Conservation (phyloP, 2,329 filamentous ascomycete species). For the Penicillium oxalicum region DNA sequence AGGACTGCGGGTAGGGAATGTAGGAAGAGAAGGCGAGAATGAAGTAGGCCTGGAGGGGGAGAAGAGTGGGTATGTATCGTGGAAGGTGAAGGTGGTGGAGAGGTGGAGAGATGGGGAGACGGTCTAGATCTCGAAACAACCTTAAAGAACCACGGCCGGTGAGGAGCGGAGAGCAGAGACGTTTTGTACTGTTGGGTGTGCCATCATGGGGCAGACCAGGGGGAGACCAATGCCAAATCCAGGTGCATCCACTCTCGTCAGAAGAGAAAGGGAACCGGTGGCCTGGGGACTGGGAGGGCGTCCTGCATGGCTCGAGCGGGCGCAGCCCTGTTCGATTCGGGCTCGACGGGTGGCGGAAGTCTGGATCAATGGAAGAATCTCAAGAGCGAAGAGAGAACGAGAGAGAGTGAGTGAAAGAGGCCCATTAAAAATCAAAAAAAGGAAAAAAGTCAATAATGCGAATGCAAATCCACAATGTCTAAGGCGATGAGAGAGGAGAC, state of each 20-base stretch:
- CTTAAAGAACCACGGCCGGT: too few species aligned
- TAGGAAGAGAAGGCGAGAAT: slow-evolving; percentile 3
- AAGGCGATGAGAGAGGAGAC: too few species aligned
- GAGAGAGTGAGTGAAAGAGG: background rate
- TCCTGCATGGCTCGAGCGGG: slow-evolving; percentile 13
- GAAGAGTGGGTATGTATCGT: background rate
- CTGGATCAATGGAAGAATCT: slow-evolving; percentile 9
- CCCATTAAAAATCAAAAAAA: too few species aligned
- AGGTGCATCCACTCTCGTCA: background rate
- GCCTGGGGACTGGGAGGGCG: slow-evolving; percentile 1
- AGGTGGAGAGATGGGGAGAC: background rate
- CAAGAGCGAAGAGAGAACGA: slow-evolving; percentile 3
- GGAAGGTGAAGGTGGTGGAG: background rate
- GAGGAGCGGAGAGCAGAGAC: too few species aligned
- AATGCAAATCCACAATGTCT: too few species aligned
- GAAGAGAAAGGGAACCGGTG: slow-evolving; percentile 11
- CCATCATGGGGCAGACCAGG: background rate
- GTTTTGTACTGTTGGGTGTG: background rate
- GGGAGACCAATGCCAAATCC: background rate
- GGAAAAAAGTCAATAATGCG: too few species aligned
- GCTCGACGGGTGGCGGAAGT: slow-evolving; percentile 20
- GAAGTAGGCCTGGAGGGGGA: background rate
- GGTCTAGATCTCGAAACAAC: background rate
- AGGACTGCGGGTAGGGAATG: background rate
- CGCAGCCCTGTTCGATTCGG: slow-evolving; percentile 16